These are phyloP conservation scores for Podospora bellae-mahoneyi DNA, from an alignment of 495 filamentous ascomycete species.

Conservation along the genomic window DNA sequence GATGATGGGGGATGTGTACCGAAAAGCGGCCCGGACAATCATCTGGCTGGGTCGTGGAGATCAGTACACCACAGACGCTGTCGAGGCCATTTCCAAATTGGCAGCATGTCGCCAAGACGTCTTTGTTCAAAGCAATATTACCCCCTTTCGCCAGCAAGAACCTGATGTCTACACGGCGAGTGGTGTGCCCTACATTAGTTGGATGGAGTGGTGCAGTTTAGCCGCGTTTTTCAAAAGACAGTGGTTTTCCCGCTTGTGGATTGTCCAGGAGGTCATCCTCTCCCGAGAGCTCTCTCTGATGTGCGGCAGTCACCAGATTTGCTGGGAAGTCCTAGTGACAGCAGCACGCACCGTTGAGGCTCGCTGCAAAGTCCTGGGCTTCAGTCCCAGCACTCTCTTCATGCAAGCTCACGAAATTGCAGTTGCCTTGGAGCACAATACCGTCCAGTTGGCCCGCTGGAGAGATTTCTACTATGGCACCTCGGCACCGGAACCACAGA, in stretches of 20 bases:
- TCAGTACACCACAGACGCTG: conserved; percentile 6
- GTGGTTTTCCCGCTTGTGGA: conserved; percentile 20
- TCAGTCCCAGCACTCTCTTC: conserved; percentile 17
- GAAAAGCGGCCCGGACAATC: conserved; percentile 26
- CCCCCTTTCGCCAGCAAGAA: neutral
- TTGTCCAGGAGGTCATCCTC: conserved; percentile 19
- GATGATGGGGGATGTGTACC: conserved; percentile 39
- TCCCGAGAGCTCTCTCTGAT: conserved; percentile 1
- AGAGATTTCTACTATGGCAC: conserved; percentile 14
- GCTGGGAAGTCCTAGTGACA: conserved; percentile 6
- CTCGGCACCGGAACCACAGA: neutral
- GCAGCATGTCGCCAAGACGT: neutral
- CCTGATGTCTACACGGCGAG: neutral
- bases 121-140: neutral
- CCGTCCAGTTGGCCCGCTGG: conserved; percentile 13
- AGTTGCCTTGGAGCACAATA: conserved; percentile 17
- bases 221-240: conserved; percentile 18
- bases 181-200: neutral
- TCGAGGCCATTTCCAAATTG: conserved; percentile 1
- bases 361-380: conserved; percentile 12
- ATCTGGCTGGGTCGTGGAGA: conserved; percentile 36
- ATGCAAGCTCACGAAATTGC: conserved; percentile 13
- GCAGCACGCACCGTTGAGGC: conserved; percentile 20
- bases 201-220: conserved; percentile 18
- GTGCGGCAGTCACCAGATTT: conserved; percentile 12